Base-by-base conservation (phyloP, 2,329 filamentous ascomycete genomes). In the Penicillium occitanis region DNA sequence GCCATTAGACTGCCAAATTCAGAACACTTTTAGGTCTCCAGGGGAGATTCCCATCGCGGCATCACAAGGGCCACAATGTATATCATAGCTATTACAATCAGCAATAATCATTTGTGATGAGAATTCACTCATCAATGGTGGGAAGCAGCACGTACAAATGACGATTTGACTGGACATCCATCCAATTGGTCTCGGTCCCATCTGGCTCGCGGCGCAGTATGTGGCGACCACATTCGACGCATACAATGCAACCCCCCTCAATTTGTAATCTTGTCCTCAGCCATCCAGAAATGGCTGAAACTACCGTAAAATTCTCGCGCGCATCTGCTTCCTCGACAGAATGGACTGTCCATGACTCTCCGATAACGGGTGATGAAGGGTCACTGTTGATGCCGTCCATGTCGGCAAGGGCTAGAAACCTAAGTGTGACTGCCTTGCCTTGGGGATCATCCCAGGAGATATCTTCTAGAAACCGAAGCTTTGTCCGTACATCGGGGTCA, bases 401-500 rank as follows among this genome's bases (percentile, higher is more conserved):
- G 33, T 30, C n/a, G 8, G 33, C 40, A n/a, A 58, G 33, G 19
- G 53, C 25, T n/a, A 58, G n/a, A 40, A 28, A 58, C 40, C 33
- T 58, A n/a, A 40, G 40, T 58, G 6, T 40, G 5, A 3, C 10
- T 19, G 33, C 33, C 33, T 22, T 7, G 35, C 53, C 33, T 40
- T 58, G 53, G 10, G 53, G 33, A 14, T 58, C 53, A 40, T 58
- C 33, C 53, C 53, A 58, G 33, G 33, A 37, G 33, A 58, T n/a
- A 13, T 22, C 8, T 13, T 17, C 33, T 40, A 35, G n/a, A 40
- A 58, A 13, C 1, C 33, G 2, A 40, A 58, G 35, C 6, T 25
- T 58, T 40, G 1, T 10, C 33, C 33, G 8, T 25, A n/a, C 53
- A 25, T 58, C n/a, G 14, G n/a, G n/a, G n/a, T 58, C 53, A 22